A percentile compares a stretch with the other conserved stretches of the same genome.
These are phyloP conservation scores for Micractinium sp. DNA, from an alignment of 139 green algal species.

Conservation along the genomic window DNA sequence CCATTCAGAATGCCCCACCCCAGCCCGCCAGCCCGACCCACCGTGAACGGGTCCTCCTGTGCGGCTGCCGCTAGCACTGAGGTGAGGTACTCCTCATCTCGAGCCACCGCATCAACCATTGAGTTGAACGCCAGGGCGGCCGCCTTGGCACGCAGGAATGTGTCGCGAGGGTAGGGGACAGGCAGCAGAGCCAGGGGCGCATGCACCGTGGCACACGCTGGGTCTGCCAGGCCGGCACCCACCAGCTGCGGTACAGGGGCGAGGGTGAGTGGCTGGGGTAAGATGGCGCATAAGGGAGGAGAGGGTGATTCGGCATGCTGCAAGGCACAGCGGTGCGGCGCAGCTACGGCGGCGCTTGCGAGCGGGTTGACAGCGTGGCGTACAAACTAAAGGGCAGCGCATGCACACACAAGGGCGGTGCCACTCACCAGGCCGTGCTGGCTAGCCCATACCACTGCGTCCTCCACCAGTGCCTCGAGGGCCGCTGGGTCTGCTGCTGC, in stretches of 20 bases:
- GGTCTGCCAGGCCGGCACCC: constrained; percentile 41
- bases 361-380: background rate
- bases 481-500: constrained; percentile 11
- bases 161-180: constrained; percentile 77
- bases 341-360: background rate
- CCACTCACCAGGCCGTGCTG: constrained; percentile 82
- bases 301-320: no score
- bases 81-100: constrained; percentile 82
- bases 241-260: constrained; percentile 29
- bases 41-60: constrained; percentile 89
- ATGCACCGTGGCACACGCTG: constrained; percentile 64
- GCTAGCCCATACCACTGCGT: constrained; percentile 82
- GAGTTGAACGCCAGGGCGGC: constrained; percentile 78
- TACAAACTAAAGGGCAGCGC: background rate
- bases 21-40: background rate
- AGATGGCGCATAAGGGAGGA: no score
- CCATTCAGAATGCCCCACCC: background rate
- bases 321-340: background rate
- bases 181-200: constrained; percentile 89
- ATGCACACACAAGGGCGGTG: background rate
- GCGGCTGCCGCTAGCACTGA: constrained; percentile 66
- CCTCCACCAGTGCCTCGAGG: constrained; percentile 59
- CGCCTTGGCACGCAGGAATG: constrained; percentile 61
- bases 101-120: constrained; percentile 81
- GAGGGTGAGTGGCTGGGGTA: background rate